A percentile compares a stretch with the other conserved stretches of the same genome.
Conservation (phyloP, 164 flowering plant genomes). For the Taxillus chinensis region DNA sequence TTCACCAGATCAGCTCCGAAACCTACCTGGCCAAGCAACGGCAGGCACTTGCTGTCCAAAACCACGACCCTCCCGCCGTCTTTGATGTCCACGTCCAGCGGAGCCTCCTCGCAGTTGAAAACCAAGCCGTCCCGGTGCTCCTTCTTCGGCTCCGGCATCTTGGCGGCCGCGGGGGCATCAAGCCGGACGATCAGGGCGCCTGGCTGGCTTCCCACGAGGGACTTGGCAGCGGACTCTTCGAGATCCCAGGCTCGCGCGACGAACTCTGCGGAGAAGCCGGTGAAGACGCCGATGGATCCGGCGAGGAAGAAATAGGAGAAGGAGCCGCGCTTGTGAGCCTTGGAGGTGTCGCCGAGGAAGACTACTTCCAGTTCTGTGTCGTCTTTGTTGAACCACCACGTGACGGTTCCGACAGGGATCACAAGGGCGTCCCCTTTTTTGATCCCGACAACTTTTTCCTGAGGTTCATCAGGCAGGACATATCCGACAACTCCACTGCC, state of each 20-base stretch:
- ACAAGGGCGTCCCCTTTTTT: conserved; percentile 81
- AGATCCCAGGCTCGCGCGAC: conserved; percentile 68
- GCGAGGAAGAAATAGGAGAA: conserved; percentile 63
- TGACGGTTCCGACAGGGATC: conserved; percentile 66
- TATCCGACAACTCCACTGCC: conserved; percentile 70
- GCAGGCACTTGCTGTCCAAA: conserved; percentile 58
- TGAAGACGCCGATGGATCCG: conserved; percentile 59
- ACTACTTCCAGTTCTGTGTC: conserved; percentile 63
- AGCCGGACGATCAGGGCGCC: conserved; percentile 50
- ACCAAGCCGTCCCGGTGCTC: conserved; percentile 52
- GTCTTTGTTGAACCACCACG: conserved; percentile 81
- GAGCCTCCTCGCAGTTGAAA: conserved; percentile 68
- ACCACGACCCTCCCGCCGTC: conserved; percentile 68
- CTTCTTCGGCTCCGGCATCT: conserved; percentile 49
- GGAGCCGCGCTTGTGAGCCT: conserved; percentile 59
- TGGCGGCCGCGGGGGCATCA: conserved; percentile 8
- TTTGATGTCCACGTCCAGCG: conserved; percentile 63
- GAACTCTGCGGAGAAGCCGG: conserved; percentile 74
- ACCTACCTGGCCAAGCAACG: conserved; percentile 74
- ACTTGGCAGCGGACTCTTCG: conserved; percentile 32
- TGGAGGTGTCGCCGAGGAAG: conserved; percentile 65
- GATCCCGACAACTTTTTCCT: conserved; percentile 61
- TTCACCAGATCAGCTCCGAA: conserved; percentile 84
- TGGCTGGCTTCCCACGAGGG: conserved; percentile 45
- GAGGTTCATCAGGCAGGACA: conserved; percentile 44